Base-by-base conservation (phyloP, 2,329 filamentous ascomycete species). In the Proliferodiscus dingleyae region DNA sequence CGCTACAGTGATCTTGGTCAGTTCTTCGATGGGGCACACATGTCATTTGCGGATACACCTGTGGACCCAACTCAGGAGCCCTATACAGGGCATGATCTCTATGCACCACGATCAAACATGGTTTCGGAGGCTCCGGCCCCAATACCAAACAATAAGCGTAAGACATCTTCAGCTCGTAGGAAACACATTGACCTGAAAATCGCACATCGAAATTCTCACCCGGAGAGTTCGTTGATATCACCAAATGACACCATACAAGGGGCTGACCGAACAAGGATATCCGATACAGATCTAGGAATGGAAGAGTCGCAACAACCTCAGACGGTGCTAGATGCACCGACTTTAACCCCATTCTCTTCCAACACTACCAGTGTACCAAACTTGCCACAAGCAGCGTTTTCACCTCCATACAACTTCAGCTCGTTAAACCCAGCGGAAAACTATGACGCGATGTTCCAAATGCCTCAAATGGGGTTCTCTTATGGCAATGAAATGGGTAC, bases 11-110 rank as follows among this genome's bases (percentile, higher is more conserved):
- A 75, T 47, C 71, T 81, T 36, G 71, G 72, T 1, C 72, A 75
- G 0, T 69, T 70, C 4, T 87, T 93, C 44, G 87, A 93, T 57
- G 80, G 85, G 2, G 81, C 85, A 1, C 86, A 89, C 59, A 71
- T 91, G 29, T 83, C 78, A 13, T 78, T 93, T 43, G 68, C 77
- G 1, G 86, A 91, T 56, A 75, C 85, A 1, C 65, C 75, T 2
- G 67, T 82, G 11, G 83, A 87, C 51, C 75, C 76, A 34, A 67
- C 74, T 2, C 70, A 77, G 11, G 80, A 85, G 55, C 69, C 73
- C 43, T 80, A 75, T 44, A 65, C 68, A 0, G 69, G 68, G 0
- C 69, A 74, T 41, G 74, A 73, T 43, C 55, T 76, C 1, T 75
- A 76, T 43, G 68, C 70, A 1, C 66, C 68, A 1, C 69, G 68